A percentile compares a stretch with the other conserved stretches of the same genome.
Conservation (phyloP, 208 protist species). For the Jaenimonas drosophilae region DNA sequence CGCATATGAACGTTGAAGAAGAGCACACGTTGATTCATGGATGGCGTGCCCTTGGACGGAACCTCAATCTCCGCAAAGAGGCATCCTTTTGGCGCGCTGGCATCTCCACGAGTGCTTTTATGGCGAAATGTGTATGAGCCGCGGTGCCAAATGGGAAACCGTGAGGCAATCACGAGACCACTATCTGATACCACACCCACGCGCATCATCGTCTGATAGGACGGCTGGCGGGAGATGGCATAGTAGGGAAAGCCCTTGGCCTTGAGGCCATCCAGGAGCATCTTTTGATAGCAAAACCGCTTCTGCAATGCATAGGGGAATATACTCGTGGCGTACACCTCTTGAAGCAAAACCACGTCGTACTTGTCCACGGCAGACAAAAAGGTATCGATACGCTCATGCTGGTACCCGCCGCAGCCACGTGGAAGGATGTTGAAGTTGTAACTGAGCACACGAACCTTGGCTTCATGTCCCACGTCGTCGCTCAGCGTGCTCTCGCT, state of each 20-base stretch:
- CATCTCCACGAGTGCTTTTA: conserved; percentile 24
- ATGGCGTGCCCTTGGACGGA: conserved; percentile 14
- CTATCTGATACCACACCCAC: conserved; percentile 73
- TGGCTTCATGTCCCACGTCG: too few relatives aligned
- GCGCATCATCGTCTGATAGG: conserved; percentile 71
- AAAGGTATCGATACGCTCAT: conserved; percentile 76
- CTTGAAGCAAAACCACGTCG: conserved; percentile 79
- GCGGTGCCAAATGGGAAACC: conserved; percentile 68
- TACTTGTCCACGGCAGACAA: conserved; percentile 50
- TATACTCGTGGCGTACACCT: conserved; percentile 74
- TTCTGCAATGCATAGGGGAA: conserved; percentile 71
- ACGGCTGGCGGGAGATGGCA: conserved; percentile 75
- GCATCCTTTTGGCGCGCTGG: conserved; percentile 49
- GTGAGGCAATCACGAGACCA: conserved; percentile 80
- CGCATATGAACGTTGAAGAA: conserved; percentile 85
- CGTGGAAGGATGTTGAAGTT: conserved; percentile 87
- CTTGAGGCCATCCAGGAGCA: conserved; percentile 60
- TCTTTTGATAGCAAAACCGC: conserved; percentile 64
- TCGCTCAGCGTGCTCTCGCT: not conserved
- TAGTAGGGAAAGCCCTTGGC: conserved; percentile 73
- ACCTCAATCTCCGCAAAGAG: conserved; percentile 79
- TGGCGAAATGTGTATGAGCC: conserved; percentile 82
- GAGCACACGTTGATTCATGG: conserved; percentile 25
- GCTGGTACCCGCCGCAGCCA: conserved; percentile 70
- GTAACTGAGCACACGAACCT: conserved; percentile 74